A percentile compares a stretch with the other conserved stretches of the same genome.
phyloP scores from a whole-genome alignment of 352 stramenopile species.

The Phytophthora pinifolia region DNA sequence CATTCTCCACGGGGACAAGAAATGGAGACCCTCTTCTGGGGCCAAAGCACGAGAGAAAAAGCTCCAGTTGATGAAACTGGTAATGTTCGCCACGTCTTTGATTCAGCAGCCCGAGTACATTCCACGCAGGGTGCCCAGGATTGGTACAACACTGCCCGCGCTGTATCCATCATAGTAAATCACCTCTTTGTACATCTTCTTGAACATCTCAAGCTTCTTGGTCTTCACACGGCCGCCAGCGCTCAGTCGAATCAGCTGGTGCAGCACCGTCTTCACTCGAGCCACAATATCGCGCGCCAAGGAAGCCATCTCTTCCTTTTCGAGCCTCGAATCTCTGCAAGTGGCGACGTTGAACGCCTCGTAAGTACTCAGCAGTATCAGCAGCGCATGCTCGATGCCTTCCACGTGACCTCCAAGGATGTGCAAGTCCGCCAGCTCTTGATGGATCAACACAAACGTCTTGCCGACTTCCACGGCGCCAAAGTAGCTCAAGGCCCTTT shows the following conservation, averaged over 20 bases:
- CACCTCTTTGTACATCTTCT: constrained; percentile 86
- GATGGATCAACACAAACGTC: constrained; percentile 84
- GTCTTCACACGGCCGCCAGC: constrained; percentile 24
- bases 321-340: constrained; percentile 11
- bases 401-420: constrained; percentile 60
- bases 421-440: constrained; percentile 79
- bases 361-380: constrained; percentile 77
- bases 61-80: no score
- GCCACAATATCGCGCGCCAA: constrained; percentile 46
- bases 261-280: constrained; percentile 59
- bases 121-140: constrained; percentile 53
- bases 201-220: constrained; percentile 72
- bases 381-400: constrained; percentile 76
- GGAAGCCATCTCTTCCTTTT: constrained; percentile 35
- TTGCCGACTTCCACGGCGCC: constrained; percentile 60
- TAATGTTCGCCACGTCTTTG: no score
- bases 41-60: no score
- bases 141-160: constrained; percentile 41
- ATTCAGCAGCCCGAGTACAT: constrained; percentile 50
- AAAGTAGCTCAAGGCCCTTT: constrained; percentile 84
- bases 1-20: no score
- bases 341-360: constrained; percentile 51
- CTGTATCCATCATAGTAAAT: constrained; percentile 70
- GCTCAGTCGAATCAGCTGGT: constrained; percentile 64
- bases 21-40: no score